Base-by-base conservation (phyloP, 176 grass and related monocot species). In the Avena sativa region DNA sequence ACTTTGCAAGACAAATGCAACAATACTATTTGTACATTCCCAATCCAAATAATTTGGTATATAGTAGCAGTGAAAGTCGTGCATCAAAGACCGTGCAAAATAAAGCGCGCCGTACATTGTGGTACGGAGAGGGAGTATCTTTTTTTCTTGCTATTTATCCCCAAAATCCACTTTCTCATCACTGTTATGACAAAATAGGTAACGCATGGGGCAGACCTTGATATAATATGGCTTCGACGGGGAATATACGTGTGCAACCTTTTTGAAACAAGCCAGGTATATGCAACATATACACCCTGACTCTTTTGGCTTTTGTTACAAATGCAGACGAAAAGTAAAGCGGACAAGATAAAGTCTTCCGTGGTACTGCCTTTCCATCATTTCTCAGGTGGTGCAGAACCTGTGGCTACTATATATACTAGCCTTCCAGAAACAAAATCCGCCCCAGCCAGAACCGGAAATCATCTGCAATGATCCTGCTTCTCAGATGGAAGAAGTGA, bases 241-340 rank as follows among this genome's bases (percentile, higher is more conserved):
- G 95, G 93, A 74, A 93, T 98, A 78, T 98, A 95, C 28, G 80
- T 97, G 49, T 94, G 91, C 87, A 97, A 97, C 82, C 92, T 97
- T 82, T 95, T 97, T 26, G 95, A 97, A 77, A 97, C 91, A 38
- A 93, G 91, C 34, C 93, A 95, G 95, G 95, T 97, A 95, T 73
- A 63, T 34, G 32, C 32, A 34, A 34, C n/a, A 21, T 28, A 56
- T 34, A 28, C 34, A 64, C 23, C 84, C 80, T 74, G 64, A 60
- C 55, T 80, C 48, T 5, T 7, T 64, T 84, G 14, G 56, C 34
- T 77, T 84, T 34, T 34, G 32, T 34, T 48, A 17, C 74, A 84
- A 83, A 58, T 85, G 61, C 81, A 94, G 92, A 89, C 50, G 67
- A 88, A 96, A 81, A 96, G 58, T 58, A 97, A 92, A 71, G 76